Percentiles rank a stretch among this genome's conserved stretches.
These are phyloP conservation scores for Dendrocalamus sinicus DNA, from an alignment of 176 grass and related monocot species.

Conservation along the genomic window DNA sequence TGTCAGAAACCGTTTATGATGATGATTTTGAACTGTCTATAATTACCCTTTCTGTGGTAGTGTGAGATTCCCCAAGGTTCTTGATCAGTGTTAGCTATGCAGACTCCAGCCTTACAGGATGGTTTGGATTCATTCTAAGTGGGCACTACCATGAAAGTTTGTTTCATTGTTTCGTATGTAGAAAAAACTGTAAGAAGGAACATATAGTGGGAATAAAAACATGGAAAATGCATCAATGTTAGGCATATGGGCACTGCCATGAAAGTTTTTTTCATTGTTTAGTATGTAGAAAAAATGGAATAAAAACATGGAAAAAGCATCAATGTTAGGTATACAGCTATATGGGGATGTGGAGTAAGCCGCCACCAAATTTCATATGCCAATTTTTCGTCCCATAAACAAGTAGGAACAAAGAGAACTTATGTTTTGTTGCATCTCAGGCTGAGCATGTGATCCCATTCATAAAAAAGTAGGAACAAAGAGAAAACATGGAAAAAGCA, in stretches of 20 bases:
- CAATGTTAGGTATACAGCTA: not conserved
- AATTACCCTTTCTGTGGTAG: too few relatives aligned
- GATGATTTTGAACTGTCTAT: too few relatives aligned
- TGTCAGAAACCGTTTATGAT: too few relatives aligned
- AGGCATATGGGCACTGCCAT: not conserved
- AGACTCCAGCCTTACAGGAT: not conserved
- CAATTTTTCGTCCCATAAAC: not conserved
- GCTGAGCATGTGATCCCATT: too few relatives aligned
- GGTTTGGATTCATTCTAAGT: not conserved
- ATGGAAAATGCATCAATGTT: not conserved
- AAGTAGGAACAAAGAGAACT: not conserved
- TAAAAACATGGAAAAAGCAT: not conserved
- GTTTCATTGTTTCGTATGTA: not conserved
- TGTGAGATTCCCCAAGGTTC: too few relatives aligned
- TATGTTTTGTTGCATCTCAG: too few relatives aligned
- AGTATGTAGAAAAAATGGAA: not conserved
- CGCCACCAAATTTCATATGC: not conserved
- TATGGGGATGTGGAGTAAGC: not conserved
- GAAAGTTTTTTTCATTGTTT: not conserved
- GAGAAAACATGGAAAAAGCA: too few relatives aligned
- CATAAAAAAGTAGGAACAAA: too few relatives aligned
- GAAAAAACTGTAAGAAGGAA: not conserved
- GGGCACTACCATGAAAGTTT: not conserved
- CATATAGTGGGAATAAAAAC: too few relatives aligned
- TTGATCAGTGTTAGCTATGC: not conserved